Base-by-base conservation (phyloP, 164 flowering plant genomes). In the Akebia trifoliata region DNA sequence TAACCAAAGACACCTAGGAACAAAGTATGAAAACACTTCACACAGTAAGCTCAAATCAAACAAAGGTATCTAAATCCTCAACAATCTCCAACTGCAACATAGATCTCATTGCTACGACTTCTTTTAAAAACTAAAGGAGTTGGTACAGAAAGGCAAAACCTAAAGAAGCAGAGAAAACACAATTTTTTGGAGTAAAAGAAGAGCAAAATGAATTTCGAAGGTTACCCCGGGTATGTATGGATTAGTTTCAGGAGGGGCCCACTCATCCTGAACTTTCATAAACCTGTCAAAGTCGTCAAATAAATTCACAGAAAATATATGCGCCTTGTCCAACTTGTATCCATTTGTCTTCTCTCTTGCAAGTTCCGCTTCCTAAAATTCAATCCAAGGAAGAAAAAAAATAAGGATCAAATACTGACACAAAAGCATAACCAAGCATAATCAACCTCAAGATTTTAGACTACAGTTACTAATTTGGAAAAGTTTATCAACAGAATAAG, bases 231-330 rank as follows among this genome's bases (percentile, higher is more conserved):
- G 87, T 1, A 59, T 60, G 44, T 90, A 94, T 34, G 95, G 95
- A 61, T 78, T 81, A 4, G 69, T 71, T 60, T 94, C 93, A 29
- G 99, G 95, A 62, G 96, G 89, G 8, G 91, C 90, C 99, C 99
- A 94, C 66, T 87, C 76, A 69, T 94, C 87, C n/a, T 90, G 89
- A 58, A 94, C 96, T 75, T 77, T 83, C 89, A 83, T 81, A 69
- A 79, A 90, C 74, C 60, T 86, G 35, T 90, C 95, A 63, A 94
- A 74, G 56, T 94, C 97, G 56, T 90, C 88, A 48, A 90, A 87
- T 81, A 83, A 75, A 67, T 74, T 87, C 35, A 94, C 96, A 39
- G 73, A 74, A 81, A 90, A 90, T 50, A 87, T 78, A 70, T 94
- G 99, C 5, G 97, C 46, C 47, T 70, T 79, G 65, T 90, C 99